Percentiles rank a stretch among this genome's conserved stretches.
Evolutionary conservation across 176 grass and related monocot species (phyloP).

Genomic region (Carex pumila): DNA sequence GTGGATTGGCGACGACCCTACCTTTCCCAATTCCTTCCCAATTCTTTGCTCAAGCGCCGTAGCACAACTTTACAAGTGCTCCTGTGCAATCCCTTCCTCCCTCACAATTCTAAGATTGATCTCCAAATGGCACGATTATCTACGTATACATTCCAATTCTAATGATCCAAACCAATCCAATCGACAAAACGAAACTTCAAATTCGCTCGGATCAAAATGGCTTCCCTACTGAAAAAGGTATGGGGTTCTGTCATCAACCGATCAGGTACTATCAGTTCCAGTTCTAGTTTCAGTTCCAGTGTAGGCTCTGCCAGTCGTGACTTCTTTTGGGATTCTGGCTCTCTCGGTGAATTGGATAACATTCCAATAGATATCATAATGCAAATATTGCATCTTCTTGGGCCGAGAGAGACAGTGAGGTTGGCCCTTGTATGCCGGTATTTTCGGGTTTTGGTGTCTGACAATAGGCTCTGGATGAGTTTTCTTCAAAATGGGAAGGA

Average conservation of each 20-base stretch:
- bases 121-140: neutral
- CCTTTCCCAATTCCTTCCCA: neutral
- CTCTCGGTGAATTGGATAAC: constrained; percentile 54
- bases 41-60: neutral
- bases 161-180: neutral
- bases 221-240: constrained; percentile 58
- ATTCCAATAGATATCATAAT: constrained; percentile 66
- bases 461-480: constrained; percentile 74
- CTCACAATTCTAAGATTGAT: neutral
- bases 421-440: constrained; percentile 43
- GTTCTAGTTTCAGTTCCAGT: constrained; percentile 19
- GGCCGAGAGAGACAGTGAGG: constrained; percentile 50
- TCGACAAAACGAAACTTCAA: neutral
- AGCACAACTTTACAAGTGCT: neutral
- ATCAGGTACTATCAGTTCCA: neutral
- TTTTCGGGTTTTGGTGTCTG: constrained; percentile 55
- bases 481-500: constrained; percentile 59
- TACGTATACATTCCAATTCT: neutral
- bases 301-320: neutral
- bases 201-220: constrained; percentile 25
- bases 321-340: constrained; percentile 7
- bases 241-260: constrained; percentile 54
- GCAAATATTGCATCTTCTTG: constrained; percentile 70
- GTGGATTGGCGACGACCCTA: neutral
- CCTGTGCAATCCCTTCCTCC: neutral